Percentiles rank a stretch among this genome's conserved stretches.
Conservation (phyloP, 306 rosid genomes). For the Medicago arabica region DNA sequence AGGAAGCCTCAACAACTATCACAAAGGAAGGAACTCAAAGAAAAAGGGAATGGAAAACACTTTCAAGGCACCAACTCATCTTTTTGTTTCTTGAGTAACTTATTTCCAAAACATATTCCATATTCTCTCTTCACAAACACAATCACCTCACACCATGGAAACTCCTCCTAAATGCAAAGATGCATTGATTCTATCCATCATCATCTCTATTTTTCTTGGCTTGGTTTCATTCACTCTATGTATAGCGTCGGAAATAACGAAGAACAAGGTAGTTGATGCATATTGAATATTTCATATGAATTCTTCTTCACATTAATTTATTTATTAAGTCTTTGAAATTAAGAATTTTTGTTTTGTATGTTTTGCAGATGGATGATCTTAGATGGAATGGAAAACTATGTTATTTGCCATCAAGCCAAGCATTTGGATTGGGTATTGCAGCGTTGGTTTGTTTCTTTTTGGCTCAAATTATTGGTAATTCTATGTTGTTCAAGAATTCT, state of each 20-base stretch:
- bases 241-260: slow-evolving; percentile 68
- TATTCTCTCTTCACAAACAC: slow-evolving; percentile 37
- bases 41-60: slow-evolving; percentile 31
- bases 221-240: slow-evolving; percentile 68
- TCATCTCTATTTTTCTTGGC: slow-evolving; percentile 61
- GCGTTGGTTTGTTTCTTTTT: slow-evolving; percentile 62
- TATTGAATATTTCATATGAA: slow-evolving; percentile 12
- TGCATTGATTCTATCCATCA: slow-evolving; percentile 40
- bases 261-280: slow-evolving; percentile 58
- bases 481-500: slow-evolving; percentile 45
- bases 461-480: slow-evolving; percentile 70
- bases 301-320: not conserved
- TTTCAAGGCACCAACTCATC: slow-evolving; percentile 30
- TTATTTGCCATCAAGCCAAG: slow-evolving; percentile 69
- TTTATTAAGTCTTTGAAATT: not conserved
- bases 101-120: slow-evolving; percentile 50
- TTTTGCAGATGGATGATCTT: slow-evolving; percentile 66
- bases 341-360: not conserved
- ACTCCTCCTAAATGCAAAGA: slow-evolving; percentile 49
- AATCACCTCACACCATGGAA: slow-evolving; percentile 53
- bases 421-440: slow-evolving; percentile 74
- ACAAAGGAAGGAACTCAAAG: slow-evolving; percentile 42
- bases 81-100: slow-evolving; percentile 54
- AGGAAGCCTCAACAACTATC: slow-evolving; percentile 54
- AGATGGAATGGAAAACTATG: slow-evolving; percentile 71